Evolutionary conservation across 2,329 filamentous ascomycete genomes (phyloP).

Genomic region (Dactylella cylindrospora): DNA sequence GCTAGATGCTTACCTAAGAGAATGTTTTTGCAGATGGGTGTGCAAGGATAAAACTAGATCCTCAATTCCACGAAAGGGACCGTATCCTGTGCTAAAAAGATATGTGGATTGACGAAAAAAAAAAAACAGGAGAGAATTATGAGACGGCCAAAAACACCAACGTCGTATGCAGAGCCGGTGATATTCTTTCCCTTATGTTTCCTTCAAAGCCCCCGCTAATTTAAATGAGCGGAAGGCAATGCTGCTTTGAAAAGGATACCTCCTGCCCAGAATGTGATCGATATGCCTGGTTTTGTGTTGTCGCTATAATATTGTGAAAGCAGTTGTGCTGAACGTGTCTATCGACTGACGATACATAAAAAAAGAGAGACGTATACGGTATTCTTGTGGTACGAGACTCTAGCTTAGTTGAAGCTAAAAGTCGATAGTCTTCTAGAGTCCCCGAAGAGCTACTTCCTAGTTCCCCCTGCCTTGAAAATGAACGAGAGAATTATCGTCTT

Average conservation of each 20-base stretch:
- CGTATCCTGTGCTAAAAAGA: too few species aligned
- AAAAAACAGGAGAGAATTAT: too few species aligned
- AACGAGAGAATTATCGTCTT: neutral
- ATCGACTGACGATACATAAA: constrained; percentile 44
- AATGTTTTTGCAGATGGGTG: too few species aligned
- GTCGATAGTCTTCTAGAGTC: neutral
- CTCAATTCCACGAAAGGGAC: too few species aligned
- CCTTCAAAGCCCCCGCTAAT: too few species aligned
- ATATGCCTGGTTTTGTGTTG: constrained; percentile 29
- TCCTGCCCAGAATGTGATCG: constrained; percentile 20
- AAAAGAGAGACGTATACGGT: constrained; percentile 10
- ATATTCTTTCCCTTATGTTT: too few species aligned
- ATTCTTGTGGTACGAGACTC: neutral
- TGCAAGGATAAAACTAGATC: too few species aligned
- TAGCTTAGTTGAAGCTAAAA: neutral
- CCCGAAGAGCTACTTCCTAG: constrained; percentile 1
- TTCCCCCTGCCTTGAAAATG: neutral
- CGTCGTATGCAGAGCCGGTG: too few species aligned
- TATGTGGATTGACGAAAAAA: too few species aligned
- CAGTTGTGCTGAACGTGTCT: constrained; percentile 29
- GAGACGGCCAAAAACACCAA: too few species aligned
- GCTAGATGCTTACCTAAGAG: too few species aligned
- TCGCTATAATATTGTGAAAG: constrained; percentile 44
- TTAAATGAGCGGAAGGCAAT: neutral
- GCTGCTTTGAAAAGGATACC: constrained; percentile 15